Evolutionary conservation across 2,329 filamentous ascomycete species (phyloP).

Genomic region (Orbilia oligospora): DNA sequence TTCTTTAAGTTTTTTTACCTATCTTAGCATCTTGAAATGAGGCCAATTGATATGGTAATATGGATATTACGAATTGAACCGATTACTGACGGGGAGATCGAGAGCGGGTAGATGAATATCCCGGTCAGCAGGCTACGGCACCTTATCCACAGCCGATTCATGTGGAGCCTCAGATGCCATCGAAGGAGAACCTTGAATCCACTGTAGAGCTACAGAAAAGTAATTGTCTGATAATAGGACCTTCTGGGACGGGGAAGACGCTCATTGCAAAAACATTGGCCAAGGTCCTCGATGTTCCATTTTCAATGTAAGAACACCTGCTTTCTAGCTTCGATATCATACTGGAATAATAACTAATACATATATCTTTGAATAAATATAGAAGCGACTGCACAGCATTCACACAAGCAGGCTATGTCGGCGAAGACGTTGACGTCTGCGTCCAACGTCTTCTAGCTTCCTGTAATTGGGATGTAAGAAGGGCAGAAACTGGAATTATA

Average conservation of each 20-base stretch:
- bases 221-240: conserved; percentile 90
- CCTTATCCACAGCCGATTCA: conserved; percentile 65
- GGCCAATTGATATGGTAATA: background rate
- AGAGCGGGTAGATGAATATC: conserved; percentile 72
- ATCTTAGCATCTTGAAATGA: background rate
- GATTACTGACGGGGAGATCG: background rate
- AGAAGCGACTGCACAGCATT: conserved; percentile 86
- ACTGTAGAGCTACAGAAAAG: conserved; percentile 81
- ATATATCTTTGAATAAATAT: background rate
- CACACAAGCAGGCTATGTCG: conserved; percentile 96
- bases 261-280: conserved; percentile 92
- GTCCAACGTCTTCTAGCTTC: conserved; percentile 91
- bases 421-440: conserved; percentile 96
- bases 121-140: conserved; percentile 73
- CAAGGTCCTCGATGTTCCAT: conserved; percentile 89
- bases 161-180: conserved; percentile 63
- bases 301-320: conserved; percentile 63
- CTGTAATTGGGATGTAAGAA: conserved; percentile 74
- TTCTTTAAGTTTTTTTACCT: conserved; percentile 14
- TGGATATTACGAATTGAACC: background rate
- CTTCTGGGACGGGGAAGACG: conserved; percentile 95
- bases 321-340: background rate
- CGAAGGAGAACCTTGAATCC: conserved; percentile 64
- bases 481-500: conserved; percentile 83
- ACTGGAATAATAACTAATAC: background rate